Percentiles rank a stretch among this genome's conserved stretches.
phyloP scores from a whole-genome alignment of 805 yeast species.

The Sugiyamaella mastotermitis region DNA sequence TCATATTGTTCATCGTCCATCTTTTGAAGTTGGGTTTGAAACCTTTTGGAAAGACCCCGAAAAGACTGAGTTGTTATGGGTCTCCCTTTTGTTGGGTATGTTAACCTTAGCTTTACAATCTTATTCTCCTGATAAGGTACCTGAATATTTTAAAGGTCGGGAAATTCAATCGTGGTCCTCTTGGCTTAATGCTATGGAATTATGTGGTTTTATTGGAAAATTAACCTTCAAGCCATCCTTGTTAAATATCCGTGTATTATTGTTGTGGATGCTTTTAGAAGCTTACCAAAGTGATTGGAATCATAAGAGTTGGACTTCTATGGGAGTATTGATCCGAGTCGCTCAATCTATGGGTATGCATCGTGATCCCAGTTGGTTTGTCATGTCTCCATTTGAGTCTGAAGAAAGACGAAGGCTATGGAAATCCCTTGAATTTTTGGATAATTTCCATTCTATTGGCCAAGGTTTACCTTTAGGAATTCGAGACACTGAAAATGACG shows the following conservation, averaged over 20 bases:
- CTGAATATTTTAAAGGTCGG: slow-evolving; percentile 17
- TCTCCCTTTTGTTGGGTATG: slow-evolving; percentile 26
- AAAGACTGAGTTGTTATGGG: slow-evolving; percentile 26
- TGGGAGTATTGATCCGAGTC: slow-evolving; percentile 26
- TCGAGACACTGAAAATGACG: slow-evolving; percentile 25
- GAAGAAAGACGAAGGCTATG: slow-evolving; percentile 27
- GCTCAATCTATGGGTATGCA: slow-evolving; percentile 33
- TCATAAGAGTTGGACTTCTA: slow-evolving; percentile 25
- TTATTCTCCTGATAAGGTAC: slow-evolving; percentile 19
- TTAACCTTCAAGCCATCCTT: slow-evolving; percentile 27
- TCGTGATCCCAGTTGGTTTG: slow-evolving; percentile 31
- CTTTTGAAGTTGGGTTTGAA: slow-evolving; percentile 24
- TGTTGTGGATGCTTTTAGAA: slow-evolving; percentile 28
- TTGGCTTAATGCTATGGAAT: slow-evolving; percentile 27
- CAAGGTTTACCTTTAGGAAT: slow-evolving; percentile 29
- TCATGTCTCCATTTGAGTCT: slow-evolving; percentile 25
- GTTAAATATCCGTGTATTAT: slow-evolving; percentile 23
- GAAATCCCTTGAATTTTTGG: slow-evolving; percentile 23
- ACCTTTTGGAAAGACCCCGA: slow-evolving; percentile 27
- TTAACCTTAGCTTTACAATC: slow-evolving; percentile 25
- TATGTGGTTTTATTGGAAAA: slow-evolving; percentile 26
- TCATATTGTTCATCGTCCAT: slow-evolving; percentile 25
- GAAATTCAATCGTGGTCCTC: slow-evolving; percentile 19
- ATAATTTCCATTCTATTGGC: slow-evolving; percentile 21
- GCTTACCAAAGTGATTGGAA: slow-evolving; percentile 20